These are phyloP conservation scores for Vaccinium myrtillus DNA, from an alignment of 148 eudicot species.

Conservation along the genomic window DNA sequence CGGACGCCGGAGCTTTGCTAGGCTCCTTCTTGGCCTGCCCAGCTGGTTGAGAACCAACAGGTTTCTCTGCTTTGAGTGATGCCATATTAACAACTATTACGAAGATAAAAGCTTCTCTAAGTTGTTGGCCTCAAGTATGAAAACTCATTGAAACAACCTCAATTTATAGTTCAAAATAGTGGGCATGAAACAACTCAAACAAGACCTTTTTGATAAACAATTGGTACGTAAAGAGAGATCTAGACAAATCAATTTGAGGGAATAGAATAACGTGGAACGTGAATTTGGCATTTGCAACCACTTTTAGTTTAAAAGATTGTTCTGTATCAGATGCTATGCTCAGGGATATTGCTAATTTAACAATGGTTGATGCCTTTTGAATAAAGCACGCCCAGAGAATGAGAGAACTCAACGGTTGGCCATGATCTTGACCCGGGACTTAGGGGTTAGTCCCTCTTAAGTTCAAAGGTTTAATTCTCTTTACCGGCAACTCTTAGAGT, in stretches of 20 bases:
- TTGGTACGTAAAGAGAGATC: not conserved
- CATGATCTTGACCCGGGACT: no score
- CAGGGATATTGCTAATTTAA: not conserved
- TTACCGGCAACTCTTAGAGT: no score
- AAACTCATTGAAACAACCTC: not conserved
- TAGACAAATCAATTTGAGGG: not conserved
- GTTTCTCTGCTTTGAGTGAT: constrained; percentile 39
- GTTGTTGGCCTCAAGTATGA: constrained; percentile 14
- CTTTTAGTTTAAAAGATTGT: not conserved
- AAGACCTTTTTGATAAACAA: no score
- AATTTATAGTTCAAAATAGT: not conserved
- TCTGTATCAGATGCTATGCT: constrained; percentile 13
- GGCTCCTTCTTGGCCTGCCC: constrained; percentile 33
- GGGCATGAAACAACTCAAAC: not conserved
- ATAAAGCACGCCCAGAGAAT: not conserved
- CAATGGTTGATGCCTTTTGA: not conserved
- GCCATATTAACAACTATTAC: constrained; percentile 24
- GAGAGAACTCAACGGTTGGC: not conserved
- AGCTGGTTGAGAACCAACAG: constrained; percentile 23
- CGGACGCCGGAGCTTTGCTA: constrained; percentile 29
- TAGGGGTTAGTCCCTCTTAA: no score
- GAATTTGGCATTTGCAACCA: not conserved
- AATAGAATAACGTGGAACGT: constrained; percentile 11
- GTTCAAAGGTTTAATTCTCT: no score
- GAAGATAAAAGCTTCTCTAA: constrained; percentile 1